phyloP scores from a whole-genome alignment of 2,329 filamentous ascomycete genomes.

The Hypomyces perniciosus region DNA sequence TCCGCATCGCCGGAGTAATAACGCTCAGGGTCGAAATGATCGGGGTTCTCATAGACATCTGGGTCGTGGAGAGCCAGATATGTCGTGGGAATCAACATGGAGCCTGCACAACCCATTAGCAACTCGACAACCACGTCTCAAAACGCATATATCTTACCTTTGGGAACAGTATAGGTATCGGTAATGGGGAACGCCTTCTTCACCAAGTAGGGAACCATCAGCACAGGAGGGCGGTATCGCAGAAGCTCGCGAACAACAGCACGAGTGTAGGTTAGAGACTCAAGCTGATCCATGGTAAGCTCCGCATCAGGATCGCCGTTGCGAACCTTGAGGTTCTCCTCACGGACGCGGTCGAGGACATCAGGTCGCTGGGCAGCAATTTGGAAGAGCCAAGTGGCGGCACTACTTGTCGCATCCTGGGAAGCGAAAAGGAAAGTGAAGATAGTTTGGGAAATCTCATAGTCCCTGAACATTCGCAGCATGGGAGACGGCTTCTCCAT shows the following conservation, averaged over 20 bases:
- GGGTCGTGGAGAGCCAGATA: constrained; percentile 89
- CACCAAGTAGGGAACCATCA: constrained; percentile 92
- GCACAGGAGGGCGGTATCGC: constrained; percentile 89
- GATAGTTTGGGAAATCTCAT: constrained; percentile 86
- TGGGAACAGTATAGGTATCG: constrained; percentile 81
- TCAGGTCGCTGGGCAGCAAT: constrained; percentile 91
- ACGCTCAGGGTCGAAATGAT: constrained; percentile 82
- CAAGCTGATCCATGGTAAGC: constrained; percentile 78
- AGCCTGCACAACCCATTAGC: constrained; percentile 42
- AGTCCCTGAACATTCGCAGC: constrained; percentile 81
- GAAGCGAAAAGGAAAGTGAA: constrained; percentile 98
- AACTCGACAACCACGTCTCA: not conserved
- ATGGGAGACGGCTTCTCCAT: constrained; percentile 76
- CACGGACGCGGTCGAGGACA: constrained; percentile 78
- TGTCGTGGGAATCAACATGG: constrained; percentile 90
- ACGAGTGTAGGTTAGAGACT: constrained; percentile 82
- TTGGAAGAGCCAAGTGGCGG: constrained; percentile 93
- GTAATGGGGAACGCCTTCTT: constrained; percentile 96
- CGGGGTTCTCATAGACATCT: constrained; percentile 85
- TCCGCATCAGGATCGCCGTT: constrained; percentile 66
- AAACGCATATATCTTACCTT: constrained; percentile 48
- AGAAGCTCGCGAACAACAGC: constrained; percentile 87
- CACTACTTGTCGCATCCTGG: constrained; percentile 92
- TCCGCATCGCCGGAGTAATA: constrained; percentile 90
- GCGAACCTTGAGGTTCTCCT: constrained; percentile 76